phyloP scores from a whole-genome alignment of 1,139 yeast genomes.

The Pichia sp. region DNA sequence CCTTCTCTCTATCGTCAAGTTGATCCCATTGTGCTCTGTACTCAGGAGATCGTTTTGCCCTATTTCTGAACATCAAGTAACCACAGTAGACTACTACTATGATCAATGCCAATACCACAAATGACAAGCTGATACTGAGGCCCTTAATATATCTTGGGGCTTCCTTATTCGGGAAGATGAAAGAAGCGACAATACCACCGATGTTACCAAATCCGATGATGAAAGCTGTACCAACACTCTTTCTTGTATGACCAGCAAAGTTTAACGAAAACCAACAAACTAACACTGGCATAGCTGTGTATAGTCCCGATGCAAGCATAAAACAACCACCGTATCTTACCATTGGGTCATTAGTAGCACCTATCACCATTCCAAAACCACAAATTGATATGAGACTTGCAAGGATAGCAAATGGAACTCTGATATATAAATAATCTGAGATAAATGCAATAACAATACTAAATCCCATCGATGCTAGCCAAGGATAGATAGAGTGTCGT shows the following conservation, averaged over 20 bases:
- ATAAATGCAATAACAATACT: slow-evolving; percentile 40
- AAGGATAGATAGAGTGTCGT: slow-evolving; percentile 64
- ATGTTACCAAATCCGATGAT: slow-evolving; percentile 78
- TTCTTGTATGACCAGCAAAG: slow-evolving; percentile 63
- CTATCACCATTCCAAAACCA: slow-evolving; percentile 51
- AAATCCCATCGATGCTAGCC: slow-evolving; percentile 57
- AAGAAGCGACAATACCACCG: slow-evolving; percentile 74
- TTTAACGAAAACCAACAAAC: slow-evolving; percentile 69
- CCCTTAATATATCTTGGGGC: slow-evolving; percentile 58
- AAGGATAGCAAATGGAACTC: slow-evolving; percentile 43
- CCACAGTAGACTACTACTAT: slow-evolving; percentile 38
- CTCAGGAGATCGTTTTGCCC: slow-evolving; percentile 31
- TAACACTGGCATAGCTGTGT: slow-evolving; percentile 66
- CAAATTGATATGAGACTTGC: slow-evolving; percentile 38
- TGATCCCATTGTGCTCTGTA: slow-evolving; percentile 38
- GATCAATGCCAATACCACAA: slow-evolving; percentile 46
- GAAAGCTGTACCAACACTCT: slow-evolving; percentile 67
- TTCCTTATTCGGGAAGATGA: slow-evolving; percentile 47
- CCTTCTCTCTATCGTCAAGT: slow-evolving; percentile 40
- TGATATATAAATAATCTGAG: slow-evolving; percentile 41
- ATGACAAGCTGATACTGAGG: slow-evolving; percentile 41
- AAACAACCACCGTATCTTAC: slow-evolving; percentile 69
- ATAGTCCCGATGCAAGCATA: slow-evolving; percentile 57
- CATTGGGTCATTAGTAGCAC: slow-evolving; percentile 24
- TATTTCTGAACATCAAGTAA: slow-evolving; percentile 35